Percentiles rank a stretch among this genome's conserved stretches.
Conservation (phyloP, 2,329 filamentous ascomycete species). For the Didymella keratinophila region DNA sequence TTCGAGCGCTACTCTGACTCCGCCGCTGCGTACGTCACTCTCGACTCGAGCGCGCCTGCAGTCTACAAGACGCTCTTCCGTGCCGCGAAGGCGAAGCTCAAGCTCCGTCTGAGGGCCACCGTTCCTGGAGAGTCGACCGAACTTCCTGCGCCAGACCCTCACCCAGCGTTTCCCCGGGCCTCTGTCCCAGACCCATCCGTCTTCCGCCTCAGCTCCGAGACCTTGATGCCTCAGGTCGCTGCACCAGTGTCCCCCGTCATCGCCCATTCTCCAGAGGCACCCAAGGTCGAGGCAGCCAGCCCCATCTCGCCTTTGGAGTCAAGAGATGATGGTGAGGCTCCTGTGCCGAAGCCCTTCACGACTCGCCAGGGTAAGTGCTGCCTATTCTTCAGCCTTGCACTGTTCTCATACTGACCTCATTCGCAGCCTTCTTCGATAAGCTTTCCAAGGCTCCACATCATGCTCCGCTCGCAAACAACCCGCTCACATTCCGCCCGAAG, state of each 20-base stretch:
- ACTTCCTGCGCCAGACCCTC: slow-evolving; percentile 25
- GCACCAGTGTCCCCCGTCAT: slow-evolving; percentile 40
- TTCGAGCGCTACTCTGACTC: slow-evolving; percentile 98
- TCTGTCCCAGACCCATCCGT: slow-evolving; percentile 30
- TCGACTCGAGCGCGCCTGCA: slow-evolving; percentile 77
- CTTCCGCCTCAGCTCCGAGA: slow-evolving; percentile 41
- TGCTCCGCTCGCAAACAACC: slow-evolving; percentile 37
- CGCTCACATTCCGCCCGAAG: slow-evolving; percentile 53
- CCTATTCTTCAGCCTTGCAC: neutral
- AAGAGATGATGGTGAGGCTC: slow-evolving; percentile 48
- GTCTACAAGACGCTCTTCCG: slow-evolving; percentile 98
- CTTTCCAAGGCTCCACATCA: slow-evolving; percentile 39
- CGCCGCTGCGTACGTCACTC: slow-evolving; percentile 77
- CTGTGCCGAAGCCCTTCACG: slow-evolving; percentile 53
- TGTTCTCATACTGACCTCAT: slow-evolving; percentile 21
- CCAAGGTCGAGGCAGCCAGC: slow-evolving; percentile 30
- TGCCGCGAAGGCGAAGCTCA: slow-evolving; percentile 96
- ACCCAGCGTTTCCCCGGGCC: slow-evolving; percentile 13
- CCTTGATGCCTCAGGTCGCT: slow-evolving; percentile 30
- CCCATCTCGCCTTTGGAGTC: slow-evolving; percentile 36
- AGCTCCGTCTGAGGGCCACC: slow-evolving; percentile 86
- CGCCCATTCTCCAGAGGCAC: slow-evolving; percentile 35
- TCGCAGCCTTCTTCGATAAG: slow-evolving; percentile 42
- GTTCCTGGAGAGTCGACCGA: slow-evolving; percentile 61
- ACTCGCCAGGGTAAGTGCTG: slow-evolving; percentile 42